Base-by-base conservation (phyloP, 176 grass and related monocot genomes). In the Ensete ventricosum region DNA sequence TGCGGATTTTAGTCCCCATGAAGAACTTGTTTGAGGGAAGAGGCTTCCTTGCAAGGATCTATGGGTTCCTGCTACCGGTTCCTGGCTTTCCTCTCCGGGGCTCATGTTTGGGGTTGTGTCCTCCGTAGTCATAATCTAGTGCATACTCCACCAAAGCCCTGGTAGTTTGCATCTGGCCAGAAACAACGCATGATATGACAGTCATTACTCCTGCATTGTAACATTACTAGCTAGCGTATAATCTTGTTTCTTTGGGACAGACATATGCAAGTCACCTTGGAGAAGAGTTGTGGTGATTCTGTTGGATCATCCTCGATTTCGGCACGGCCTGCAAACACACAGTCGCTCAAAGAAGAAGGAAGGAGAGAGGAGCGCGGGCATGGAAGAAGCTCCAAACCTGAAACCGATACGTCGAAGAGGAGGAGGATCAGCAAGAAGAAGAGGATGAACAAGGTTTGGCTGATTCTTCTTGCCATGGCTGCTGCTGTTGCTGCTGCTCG, bases 121-220 rank as follows among this genome's bases (percentile, higher is more conserved):
- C 75, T 77, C 75, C 59, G 53, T 64, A 64, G 59, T 64, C 75
- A 64, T 64, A 77, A 65, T 77, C 75, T 49, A 64, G 75, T 64
- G 10, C 9, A 50, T 64, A 52, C 75, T 53, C 48, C 49, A 24
- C 27, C 49, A 62, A 11, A 43, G 54, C 19, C 20, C 21, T 53
- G 26, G 20, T 77, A 25, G 75, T n/a, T 52, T 16, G 12, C 43
- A 52, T 77, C 58, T 26, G 12, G 11, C n/a, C 9, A 25, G 11
- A 51, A 65, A 2, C 5, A 66, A 9, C 0, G 19, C 19, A 16
- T 11, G n/a, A 27, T 34, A 2, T n/a, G 0, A 13, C 5, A 5
- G 0, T 43, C 34, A 13, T 2, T 65, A 13, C 63, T n/a, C 6
- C 23, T 24, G 10, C 34, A 43, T 43, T 43, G 34, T 0, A 43